These are phyloP conservation scores for Polytrichum formosum DNA, from an alignment of 225 moss, liverwort and hornwort genomes.

Conservation along the genomic window DNA sequence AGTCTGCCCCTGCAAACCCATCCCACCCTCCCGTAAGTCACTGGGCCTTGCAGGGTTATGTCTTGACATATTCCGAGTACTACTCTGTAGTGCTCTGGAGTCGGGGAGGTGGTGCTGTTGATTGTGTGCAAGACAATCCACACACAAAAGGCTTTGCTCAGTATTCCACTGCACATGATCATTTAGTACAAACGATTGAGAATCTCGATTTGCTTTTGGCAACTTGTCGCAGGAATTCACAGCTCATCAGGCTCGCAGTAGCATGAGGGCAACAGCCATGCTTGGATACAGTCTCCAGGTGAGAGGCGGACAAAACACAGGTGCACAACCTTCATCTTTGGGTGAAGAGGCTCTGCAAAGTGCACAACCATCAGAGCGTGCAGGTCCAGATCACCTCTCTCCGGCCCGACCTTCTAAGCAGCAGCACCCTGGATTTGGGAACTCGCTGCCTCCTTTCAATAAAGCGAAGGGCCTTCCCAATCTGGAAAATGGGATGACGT, in stretches of 20 bases:
- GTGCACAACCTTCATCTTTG: slow-evolving; percentile 22
- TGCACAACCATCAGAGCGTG: slow-evolving; percentile 23
- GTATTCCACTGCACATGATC: neutral
- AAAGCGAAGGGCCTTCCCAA: slow-evolving; percentile 18
- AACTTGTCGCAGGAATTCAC: slow-evolving; percentile 23
- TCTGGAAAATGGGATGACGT: slow-evolving; percentile 32
- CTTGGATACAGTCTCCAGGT: slow-evolving; percentile 37
- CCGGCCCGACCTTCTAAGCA: slow-evolving; percentile 32
- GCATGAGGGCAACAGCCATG: slow-evolving; percentile 21
- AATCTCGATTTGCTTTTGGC: slow-evolving; percentile 11
- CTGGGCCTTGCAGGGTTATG: neutral
- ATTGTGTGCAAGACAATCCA: neutral
- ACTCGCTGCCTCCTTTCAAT: slow-evolving; percentile 33
- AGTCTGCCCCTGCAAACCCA: slow-evolving; percentile 22
- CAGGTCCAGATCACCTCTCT: slow-evolving; percentile 37
- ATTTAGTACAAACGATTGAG: too few species aligned
- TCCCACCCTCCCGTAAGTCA: slow-evolving; percentile 30
- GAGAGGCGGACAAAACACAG: slow-evolving; percentile 23
- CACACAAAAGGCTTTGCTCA: neutral
- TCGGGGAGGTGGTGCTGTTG: neutral
- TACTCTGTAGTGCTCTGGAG: neutral
- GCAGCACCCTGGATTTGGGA: slow-evolving; percentile 53
- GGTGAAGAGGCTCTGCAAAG: slow-evolving; percentile 44
- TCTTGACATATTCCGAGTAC: neutral
- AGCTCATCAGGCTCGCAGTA: slow-evolving; percentile 15